Percentiles rank a stretch among this genome's conserved stretches.
Evolutionary conservation across 495 filamentous ascomycete species (phyloP).

Genomic region (Geoglossum glabrum): DNA sequence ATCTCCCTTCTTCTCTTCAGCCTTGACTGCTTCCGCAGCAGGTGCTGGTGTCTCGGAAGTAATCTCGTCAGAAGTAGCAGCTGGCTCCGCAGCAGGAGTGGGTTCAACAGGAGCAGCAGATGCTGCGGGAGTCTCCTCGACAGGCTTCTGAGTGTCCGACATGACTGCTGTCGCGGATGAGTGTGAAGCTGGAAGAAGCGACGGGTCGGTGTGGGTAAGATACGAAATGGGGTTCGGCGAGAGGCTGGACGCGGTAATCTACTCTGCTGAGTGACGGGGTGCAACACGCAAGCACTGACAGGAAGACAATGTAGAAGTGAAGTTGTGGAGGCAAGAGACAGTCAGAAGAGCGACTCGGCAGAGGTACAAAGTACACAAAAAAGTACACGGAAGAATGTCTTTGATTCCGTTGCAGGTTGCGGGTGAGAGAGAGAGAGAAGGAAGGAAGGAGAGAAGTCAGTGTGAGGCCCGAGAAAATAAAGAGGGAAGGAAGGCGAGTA

Average conservation of each 20-base stretch:
- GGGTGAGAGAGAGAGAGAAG: neutral
- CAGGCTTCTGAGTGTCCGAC: constrained; percentile 30
- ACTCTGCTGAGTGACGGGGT: neutral
- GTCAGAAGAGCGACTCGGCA: neutral
- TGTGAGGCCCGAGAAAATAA: neutral
- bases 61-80: neutral
- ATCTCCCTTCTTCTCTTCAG: neutral
- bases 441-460: no score
- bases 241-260: neutral
- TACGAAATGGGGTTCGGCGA: constrained; percentile 10
- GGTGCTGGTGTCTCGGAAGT: neutral
- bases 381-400: neutral
- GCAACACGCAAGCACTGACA: neutral
- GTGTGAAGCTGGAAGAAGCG: neutral
- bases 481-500: neutral
- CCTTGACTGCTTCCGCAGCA: neutral
- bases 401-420: neutral
- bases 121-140: constrained; percentile 15
- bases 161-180: constrained; percentile 19
- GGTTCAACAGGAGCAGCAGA: constrained; percentile 1
- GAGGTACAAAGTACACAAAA: neutral
- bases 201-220: constrained; percentile 16
- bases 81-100: neutral
- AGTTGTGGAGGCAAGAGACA: neutral
- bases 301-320: neutral